These are phyloP conservation scores for Cutaneotrichosporon sp. DNA, from an alignment of 1,284 basidiomycete species.

Conservation along the genomic window DNA sequence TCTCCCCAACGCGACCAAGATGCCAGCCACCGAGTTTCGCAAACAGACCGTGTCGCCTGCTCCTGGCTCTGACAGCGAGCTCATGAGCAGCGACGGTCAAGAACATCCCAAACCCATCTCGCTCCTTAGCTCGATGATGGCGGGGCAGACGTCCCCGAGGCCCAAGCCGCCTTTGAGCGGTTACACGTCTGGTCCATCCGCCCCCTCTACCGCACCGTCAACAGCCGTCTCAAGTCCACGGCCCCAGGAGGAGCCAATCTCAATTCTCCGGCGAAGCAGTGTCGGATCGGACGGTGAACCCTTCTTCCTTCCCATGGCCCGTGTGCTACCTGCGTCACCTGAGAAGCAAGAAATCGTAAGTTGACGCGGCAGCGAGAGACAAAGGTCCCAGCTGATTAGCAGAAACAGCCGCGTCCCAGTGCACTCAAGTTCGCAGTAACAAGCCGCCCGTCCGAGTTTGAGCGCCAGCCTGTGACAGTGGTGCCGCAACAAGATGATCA, in stretches of 20 bases:
- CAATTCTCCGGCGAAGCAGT: constrained; percentile 38
- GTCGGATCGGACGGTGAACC: constrained; percentile 30
- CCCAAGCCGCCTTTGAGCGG: neutral
- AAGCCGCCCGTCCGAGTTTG: constrained; percentile 6
- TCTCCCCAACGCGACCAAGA: neutral
- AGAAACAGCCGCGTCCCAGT: constrained; percentile 5
- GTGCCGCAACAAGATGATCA: neutral
- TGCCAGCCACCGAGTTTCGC: constrained; percentile 13
- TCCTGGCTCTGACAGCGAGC: constrained; percentile 19
- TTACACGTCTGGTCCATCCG: constrained; percentile 22
- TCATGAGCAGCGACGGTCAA: constrained; percentile 14
- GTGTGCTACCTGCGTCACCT: neutral
- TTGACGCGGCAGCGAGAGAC: neutral
- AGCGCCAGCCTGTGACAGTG: neutral
- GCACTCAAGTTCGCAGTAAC: constrained; percentile 40
- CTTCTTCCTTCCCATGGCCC: constrained; percentile 21
- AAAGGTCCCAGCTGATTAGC: neutral
- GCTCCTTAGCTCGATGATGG: constrained; percentile 36
- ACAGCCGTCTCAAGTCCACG: constrained; percentile 37
- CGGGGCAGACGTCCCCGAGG: constrained; percentile 24
- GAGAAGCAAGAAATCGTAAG: constrained; percentile 11
- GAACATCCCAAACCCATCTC: constrained; percentile 28
- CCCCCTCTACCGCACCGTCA: constrained; percentile 33
- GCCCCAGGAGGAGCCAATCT: constrained; percentile 23
- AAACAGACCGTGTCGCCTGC: constrained; percentile 23